Evolutionary conservation across 805 yeast species (phyloP).

Genomic region (Cyberlindnera xishuangbannaensis): DNA sequence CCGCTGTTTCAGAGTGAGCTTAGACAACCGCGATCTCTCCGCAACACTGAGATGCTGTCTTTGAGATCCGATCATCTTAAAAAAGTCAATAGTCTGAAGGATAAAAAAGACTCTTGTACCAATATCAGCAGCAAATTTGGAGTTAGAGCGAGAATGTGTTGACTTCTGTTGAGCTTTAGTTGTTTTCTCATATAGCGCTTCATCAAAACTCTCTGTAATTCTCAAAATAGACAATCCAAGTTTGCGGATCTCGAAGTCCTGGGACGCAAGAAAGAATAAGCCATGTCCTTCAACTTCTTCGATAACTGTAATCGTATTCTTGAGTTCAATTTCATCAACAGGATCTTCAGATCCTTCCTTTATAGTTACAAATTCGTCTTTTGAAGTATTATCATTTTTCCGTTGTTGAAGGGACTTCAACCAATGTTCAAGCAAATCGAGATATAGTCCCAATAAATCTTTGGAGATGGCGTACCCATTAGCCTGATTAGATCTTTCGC

Average conservation of each 20-base stretch:
- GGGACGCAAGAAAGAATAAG: slow-evolving; percentile 82
- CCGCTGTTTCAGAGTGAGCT: slow-evolving; percentile 50
- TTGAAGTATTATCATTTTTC: slow-evolving; percentile 13
- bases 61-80: slow-evolving; percentile 50
- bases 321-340: slow-evolving; percentile 69
- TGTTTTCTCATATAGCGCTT: slow-evolving; percentile 58
- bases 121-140: slow-evolving; percentile 69
- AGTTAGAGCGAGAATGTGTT: slow-evolving; percentile 48
- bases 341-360: slow-evolving; percentile 18
- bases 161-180: slow-evolving; percentile 18
- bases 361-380: slow-evolving; percentile 11
- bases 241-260: slow-evolving; percentile 69
- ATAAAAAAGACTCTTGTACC: slow-evolving; percentile 75
- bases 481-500: slow-evolving; percentile 61
- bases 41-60: slow-evolving; percentile 56
- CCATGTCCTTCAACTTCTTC: slow-evolving; percentile 98
- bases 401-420: slow-evolving; percentile 49
- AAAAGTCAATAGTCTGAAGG: slow-evolving; percentile 63
- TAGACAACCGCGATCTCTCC: slow-evolving; percentile 66
- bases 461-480: slow-evolving; percentile 54
- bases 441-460: slow-evolving; percentile 63
- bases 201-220: slow-evolving; percentile 83
- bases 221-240: slow-evolving; percentile 70
- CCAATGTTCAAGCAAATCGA: slow-evolving; percentile 82
- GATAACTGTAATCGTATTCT: slow-evolving; percentile 72